These are phyloP conservation scores for Heliophila coronopifolia DNA, from an alignment of 441 rosid genomes.

Conservation along the genomic window DNA sequence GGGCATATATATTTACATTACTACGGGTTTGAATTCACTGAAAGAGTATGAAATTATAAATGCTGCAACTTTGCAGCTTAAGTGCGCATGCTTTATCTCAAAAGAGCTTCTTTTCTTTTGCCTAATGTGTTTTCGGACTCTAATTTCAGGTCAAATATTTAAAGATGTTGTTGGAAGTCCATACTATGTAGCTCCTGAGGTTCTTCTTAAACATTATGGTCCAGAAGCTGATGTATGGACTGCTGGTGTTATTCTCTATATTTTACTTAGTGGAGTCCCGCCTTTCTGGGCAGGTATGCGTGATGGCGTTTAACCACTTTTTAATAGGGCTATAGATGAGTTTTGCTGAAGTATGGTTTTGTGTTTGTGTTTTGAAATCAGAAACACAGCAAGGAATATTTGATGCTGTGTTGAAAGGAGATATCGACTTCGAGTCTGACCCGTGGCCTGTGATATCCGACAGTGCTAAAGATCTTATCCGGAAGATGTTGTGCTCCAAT, in stretches of 20 bases:
- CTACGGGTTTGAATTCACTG: neutral
- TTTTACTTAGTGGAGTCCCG: constrained; percentile 89
- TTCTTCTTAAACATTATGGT: constrained; percentile 78
- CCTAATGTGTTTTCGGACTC: constrained; percentile 5
- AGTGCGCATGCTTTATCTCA: neutral
- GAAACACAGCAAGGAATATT: constrained; percentile 96
- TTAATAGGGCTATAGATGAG: too few relatives aligned
- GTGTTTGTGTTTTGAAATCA: constrained; percentile 33
- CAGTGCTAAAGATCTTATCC: constrained; percentile 83
- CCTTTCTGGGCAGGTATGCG: constrained; percentile 93
- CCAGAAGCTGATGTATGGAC: constrained; percentile 99
- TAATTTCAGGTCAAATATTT: constrained; percentile 59
- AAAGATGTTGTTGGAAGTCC: constrained; percentile 96
- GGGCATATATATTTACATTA: neutral
- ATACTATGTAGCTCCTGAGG: constrained; percentile 96
- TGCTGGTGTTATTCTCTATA: constrained; percentile 90
- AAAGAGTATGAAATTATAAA: neutral
- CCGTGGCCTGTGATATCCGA: constrained; percentile 92
- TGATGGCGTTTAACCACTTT: neutral
- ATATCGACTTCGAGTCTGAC: constrained; percentile 78
- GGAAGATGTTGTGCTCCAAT: constrained; percentile 69
- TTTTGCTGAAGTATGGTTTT: constrained; percentile 22
- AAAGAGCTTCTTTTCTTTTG: neutral
- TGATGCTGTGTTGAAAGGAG: constrained; percentile 90
- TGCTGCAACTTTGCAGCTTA: neutral